Evolutionary conservation across 805 yeast genomes (phyloP).

Genomic region (Ogataea thermomethanolica): DNA sequence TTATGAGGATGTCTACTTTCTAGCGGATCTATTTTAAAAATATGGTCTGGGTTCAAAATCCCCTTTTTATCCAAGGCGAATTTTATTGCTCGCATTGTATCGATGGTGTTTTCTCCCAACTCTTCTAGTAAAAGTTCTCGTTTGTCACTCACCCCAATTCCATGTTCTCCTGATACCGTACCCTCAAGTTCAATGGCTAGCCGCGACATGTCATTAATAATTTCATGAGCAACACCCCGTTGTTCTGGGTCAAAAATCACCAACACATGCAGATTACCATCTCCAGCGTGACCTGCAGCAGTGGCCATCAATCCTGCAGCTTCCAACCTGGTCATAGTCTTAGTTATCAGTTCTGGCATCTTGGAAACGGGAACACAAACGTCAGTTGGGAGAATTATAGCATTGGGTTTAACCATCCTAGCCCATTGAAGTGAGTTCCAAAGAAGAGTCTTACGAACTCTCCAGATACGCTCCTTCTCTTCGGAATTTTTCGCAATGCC

Average conservation of each 20-base stretch:
- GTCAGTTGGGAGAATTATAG: constrained; percentile 69
- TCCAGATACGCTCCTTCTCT: constrained; percentile 66
- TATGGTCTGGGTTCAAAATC: constrained; percentile 75
- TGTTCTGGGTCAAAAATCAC: constrained; percentile 56
- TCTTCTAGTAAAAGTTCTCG: constrained; percentile 58
- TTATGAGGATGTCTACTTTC: constrained; percentile 23
- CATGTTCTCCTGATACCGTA: constrained; percentile 86
- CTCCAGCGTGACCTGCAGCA: constrained; percentile 79
- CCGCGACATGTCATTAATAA: constrained; percentile 60
- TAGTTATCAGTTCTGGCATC: constrained; percentile 58
- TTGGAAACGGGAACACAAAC: constrained; percentile 78
- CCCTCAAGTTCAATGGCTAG: constrained; percentile 71
- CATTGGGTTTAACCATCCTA: constrained; percentile 38
- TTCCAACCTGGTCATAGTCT: constrained; percentile 57
- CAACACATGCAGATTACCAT: constrained; percentile 75
- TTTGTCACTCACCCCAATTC: constrained; percentile 73
- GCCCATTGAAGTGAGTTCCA: constrained; percentile 73
- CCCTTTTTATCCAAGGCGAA: constrained; percentile 70
- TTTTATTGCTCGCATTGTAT: constrained; percentile 70
- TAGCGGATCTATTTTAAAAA: constrained; percentile 65
- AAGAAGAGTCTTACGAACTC: constrained; percentile 67
- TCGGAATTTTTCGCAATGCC: constrained; percentile 61
- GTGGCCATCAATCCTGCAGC: constrained; percentile 51
- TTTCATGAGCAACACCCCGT: constrained; percentile 39
- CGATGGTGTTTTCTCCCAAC: constrained; percentile 63